These are phyloP conservation scores for Aspergillus pseudoterreus DNA, from an alignment of 2,329 filamentous ascomycete species.

Conservation along the genomic window DNA sequence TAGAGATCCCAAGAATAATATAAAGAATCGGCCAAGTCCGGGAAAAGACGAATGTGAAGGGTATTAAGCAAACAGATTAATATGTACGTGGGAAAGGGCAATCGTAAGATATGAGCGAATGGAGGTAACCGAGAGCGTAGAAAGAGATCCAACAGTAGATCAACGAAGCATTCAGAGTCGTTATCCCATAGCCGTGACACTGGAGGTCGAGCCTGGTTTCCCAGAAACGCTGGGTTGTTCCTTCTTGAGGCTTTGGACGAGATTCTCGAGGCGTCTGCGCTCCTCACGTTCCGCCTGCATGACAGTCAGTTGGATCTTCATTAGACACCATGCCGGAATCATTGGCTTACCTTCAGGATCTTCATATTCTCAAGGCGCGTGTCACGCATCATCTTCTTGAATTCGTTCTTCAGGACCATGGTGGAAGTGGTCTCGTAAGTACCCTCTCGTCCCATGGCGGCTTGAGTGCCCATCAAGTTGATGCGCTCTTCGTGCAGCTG, in stretches of 20 bases:
- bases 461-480: conserved; percentile 59
- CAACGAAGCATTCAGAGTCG: conserved; percentile 12
- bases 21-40: background rate
- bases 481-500: conserved; percentile 66
- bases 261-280: conserved; percentile 61
- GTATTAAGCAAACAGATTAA: conserved; percentile 11
- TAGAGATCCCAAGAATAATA: conserved; percentile 1
- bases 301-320: background rate
- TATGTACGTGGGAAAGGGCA: conserved; percentile 17
- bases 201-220: conserved; percentile 32
- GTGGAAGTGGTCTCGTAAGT: conserved; percentile 60
- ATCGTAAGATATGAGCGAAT: conserved; percentile 7
- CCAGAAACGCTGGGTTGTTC: conserved; percentile 33
- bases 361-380: conserved; percentile 63
- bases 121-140: background rate
- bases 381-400: conserved; percentile 78
- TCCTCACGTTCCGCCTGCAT: conserved; percentile 67
- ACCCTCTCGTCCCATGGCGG: conserved; percentile 37
- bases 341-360: conserved; percentile 56
- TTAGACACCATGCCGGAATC: conserved; percentile 11
- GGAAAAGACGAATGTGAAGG: background rate
- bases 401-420: conserved; percentile 67
- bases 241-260: conserved; percentile 52
- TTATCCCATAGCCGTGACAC: conserved; percentile 34
- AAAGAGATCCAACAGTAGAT: conserved; percentile 1